A percentile compares a stretch with the other conserved stretches of the same genome.
These are phyloP conservation scores for Hyaloscypha finlandica DNA, from an alignment of 495 filamentous ascomycete species.

Conservation along the genomic window DNA sequence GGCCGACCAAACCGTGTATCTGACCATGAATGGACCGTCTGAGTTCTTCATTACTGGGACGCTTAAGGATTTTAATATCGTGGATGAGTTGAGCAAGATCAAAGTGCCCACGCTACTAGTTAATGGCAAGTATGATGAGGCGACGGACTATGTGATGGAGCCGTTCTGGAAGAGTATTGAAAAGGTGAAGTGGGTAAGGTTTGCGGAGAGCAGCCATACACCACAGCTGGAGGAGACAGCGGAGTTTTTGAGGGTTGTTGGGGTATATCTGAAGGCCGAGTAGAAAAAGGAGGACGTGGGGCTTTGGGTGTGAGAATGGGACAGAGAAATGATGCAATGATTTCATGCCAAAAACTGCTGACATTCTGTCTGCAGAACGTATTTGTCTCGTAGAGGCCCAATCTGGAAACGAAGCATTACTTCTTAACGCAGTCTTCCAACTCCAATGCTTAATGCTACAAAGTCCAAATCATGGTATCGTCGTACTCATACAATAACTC, in stretches of 20 bases:
- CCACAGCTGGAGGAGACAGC: conserved; percentile 47
- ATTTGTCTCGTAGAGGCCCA: background rate
- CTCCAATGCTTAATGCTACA: conserved; percentile 11
- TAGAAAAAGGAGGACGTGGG: background rate
- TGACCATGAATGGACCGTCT: conserved; percentile 46
- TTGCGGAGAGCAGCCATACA: conserved; percentile 47
- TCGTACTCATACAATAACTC: background rate
- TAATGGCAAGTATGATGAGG: conserved; percentile 53
- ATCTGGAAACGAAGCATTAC: background rate
- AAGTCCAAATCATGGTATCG: conserved; percentile 8
- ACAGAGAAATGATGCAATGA: background rate
- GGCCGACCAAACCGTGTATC: background rate
- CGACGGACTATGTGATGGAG: conserved; percentile 43
- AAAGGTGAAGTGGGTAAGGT: conserved; percentile 49
- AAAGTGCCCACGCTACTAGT: conserved; percentile 45
- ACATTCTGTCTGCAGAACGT: background rate
- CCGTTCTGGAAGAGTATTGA: conserved; percentile 47
- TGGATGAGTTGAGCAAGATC: conserved; percentile 38
- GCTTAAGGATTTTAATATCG: conserved; percentile 46
- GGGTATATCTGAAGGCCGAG: conserved; percentile 26
- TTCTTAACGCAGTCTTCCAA: background rate
- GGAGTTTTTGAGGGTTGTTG: conserved; percentile 33
- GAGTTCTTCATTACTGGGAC: conserved; percentile 48
- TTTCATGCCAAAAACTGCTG: background rate
- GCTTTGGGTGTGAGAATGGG: background rate